A percentile compares a stretch with the other conserved stretches of the same genome.
Conservation (phyloP, 2,329 filamentous ascomycete genomes). For the Pestalotiopsis sp. region DNA sequence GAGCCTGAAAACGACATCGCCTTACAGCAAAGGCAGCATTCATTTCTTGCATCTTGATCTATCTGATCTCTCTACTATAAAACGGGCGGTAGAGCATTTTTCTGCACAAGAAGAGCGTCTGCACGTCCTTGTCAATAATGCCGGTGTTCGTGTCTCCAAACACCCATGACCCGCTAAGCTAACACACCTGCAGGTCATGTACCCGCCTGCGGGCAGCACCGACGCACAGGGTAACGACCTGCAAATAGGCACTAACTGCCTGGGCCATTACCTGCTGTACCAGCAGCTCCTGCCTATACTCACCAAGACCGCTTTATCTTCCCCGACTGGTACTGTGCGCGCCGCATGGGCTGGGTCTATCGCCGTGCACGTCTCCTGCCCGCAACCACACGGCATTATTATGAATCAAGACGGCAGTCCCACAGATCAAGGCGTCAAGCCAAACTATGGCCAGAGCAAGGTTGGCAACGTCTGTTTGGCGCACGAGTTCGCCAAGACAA, state of each 20-base stretch:
- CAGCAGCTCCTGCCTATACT: neutral
- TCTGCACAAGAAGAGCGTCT: constrained; percentile 25
- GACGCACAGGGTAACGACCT: constrained; percentile 10
- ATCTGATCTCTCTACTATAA: constrained; percentile 32
- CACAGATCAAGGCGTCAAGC: neutral
- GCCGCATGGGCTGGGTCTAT: constrained; percentile 28
- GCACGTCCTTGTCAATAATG: constrained; percentile 34
- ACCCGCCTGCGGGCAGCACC: neutral
- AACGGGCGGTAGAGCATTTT: constrained; percentile 28
- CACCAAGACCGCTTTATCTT: neutral
- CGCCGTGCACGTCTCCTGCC: neutral
- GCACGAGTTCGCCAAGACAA: neutral
- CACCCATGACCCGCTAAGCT: neutral
- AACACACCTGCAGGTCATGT: neutral
- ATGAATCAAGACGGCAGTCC: neutral
- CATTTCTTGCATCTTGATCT: constrained; percentile 35
- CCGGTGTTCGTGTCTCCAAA: constrained; percentile 20
- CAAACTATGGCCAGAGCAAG: neutral
- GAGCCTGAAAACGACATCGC: constrained; percentile 20
- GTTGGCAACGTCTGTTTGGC: neutral
- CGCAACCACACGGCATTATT: neutral
- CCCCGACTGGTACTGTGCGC: constrained; percentile 13
- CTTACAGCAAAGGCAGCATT: constrained; percentile 20
- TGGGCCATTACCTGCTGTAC: constrained; percentile 4
- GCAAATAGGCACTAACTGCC: constrained; percentile 9